A percentile compares a stretch with the other conserved stretches of the same genome.
These are phyloP conservation scores for Penicillium paradoxum DNA, from an alignment of 495 filamentous ascomycete genomes.

Conservation along the genomic window DNA sequence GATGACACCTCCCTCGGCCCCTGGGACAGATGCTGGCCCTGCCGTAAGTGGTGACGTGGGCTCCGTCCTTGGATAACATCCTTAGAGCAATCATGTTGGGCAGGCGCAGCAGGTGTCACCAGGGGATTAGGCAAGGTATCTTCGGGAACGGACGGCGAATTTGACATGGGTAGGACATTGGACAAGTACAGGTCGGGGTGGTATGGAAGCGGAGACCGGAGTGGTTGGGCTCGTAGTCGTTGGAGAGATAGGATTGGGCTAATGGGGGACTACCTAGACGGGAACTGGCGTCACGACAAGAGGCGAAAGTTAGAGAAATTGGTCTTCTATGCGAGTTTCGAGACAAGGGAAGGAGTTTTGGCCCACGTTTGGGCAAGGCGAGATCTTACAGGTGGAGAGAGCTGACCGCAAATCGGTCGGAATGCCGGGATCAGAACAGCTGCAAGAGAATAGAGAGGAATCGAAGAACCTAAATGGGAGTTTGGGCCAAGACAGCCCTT, in stretches of 20 bases:
- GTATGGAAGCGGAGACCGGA: slow-evolving; percentile 23
- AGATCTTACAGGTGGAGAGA: slow-evolving; percentile 35
- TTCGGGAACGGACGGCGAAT: slow-evolving; percentile 44
- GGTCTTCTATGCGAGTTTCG: slow-evolving; percentile 9
- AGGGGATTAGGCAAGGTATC: slow-evolving; percentile 43
- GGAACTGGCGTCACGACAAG: background rate
- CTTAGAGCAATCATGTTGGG: slow-evolving; percentile 45
- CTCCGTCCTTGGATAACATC: slow-evolving; percentile 29
- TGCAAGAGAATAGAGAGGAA: background rate
- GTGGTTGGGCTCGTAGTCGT: slow-evolving; percentile 2
- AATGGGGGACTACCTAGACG: background rate
- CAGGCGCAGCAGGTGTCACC: slow-evolving; percentile 47
- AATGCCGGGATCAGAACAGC: slow-evolving; percentile 6
- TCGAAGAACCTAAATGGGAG: slow-evolving; percentile 5
- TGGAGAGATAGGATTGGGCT: slow-evolving; percentile 14
- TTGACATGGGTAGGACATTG: slow-evolving; percentile 58
- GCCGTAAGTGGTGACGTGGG: slow-evolving; percentile 40
- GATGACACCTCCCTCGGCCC: slow-evolving; percentile 29
- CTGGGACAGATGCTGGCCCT: slow-evolving; percentile 32
- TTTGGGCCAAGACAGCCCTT: slow-evolving; percentile 7
- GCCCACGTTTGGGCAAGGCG: slow-evolving; percentile 32
- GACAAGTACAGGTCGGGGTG: slow-evolving; percentile 35
- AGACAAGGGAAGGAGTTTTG: slow-evolving; percentile 1
- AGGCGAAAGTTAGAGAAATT: slow-evolving; percentile 17
- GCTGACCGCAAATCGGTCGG: slow-evolving; percentile 15